Evolutionary conservation across 148 eudicot genomes (phyloP), one percentile per base, ranked within the genome.

Genomic region (Rhododendron vialii): DNA sequence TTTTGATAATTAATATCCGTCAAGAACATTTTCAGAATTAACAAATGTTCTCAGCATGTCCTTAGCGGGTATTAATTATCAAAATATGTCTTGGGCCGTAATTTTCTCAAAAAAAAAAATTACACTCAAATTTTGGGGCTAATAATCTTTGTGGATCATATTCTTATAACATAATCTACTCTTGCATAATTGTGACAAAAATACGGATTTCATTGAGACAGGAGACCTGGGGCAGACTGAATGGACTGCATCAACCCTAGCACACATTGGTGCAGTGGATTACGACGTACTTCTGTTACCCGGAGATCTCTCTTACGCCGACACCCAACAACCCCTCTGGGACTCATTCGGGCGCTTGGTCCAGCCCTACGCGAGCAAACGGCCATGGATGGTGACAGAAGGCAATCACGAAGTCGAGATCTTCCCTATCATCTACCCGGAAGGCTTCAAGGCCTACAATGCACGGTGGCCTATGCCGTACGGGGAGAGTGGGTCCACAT

Each of bases 301-400:
- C 0, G 98, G 98, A 0, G 99, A 96, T 78, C 91, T 96, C 15
- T 91, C 99, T 9, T 95, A 95, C 53, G 99, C 99, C 0, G 92
- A 95, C 30, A 88, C 92, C 2, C 91, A 92, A 13, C 99, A 96
- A 71, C 92, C 93, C 0, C 90, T 94, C 0, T 96, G 99, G 99
- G 99, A 96, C 91, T 95, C 99, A 0, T 96, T 96, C 28, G 99
- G 99, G 0, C 95, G 93, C 1, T 82, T 96, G 9, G 94, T 95
- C 24, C 94, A 96, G 89, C 98, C 94, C 26, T 90, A 93, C 10
- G 95, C 98, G 0, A 95, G 96, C 86, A 63, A 80, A 8, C 84
- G 94, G 75, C 99, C 99, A 7, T 95, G 99, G 99, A 96, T 96
- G 99, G 98, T 94, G 35, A 93, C 97, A 1, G 83, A 93, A 36